Evolutionary conservation across 148 eudicot species (phyloP).

Genomic region (Linanthus parryae): DNA sequence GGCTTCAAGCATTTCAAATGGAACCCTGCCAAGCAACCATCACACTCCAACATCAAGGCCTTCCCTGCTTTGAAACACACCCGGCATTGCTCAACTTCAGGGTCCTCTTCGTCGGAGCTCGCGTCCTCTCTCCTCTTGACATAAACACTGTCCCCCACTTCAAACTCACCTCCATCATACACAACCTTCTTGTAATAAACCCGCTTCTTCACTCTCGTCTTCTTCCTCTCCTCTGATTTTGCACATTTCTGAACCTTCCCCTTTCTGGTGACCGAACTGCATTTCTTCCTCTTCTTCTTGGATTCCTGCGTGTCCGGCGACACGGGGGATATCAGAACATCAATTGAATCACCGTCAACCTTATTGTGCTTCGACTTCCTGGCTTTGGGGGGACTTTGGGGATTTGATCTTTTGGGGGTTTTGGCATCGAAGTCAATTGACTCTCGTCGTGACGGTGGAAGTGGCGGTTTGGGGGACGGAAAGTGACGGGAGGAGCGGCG

Average conservation of each 20-base stretch:
- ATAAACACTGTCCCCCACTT: slow-evolving; percentile 70
- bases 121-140: slow-evolving; percentile 81
- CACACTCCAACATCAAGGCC: slow-evolving; percentile 81
- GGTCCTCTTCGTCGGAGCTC: slow-evolving; percentile 63
- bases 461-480: no score
- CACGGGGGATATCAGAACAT: no score
- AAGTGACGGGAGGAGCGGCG: no score
- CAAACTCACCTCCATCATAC: slow-evolving; percentile 75
- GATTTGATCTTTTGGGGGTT: no score
- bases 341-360: no score
- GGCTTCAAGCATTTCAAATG: slow-evolving; percentile 93
- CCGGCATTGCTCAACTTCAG: slow-evolving; percentile 83
- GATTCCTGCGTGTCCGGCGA: neutral
- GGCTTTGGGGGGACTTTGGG: no score
- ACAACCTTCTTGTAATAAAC: slow-evolving; percentile 69
- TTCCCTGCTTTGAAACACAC: slow-evolving; percentile 65
- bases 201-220: slow-evolving; percentile 28
- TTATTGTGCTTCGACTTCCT: no score
- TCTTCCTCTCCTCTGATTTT: neutral
- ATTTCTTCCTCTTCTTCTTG: neutral
- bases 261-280: neutral
- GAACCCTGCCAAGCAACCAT: slow-evolving; percentile 87
- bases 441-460: no score
- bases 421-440: no score
- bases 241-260: neutral